Evolutionary conservation across 2,329 filamentous ascomycete genomes (phyloP), one percentile per base, ranked within the genome.

Genomic region (Purpureocillium takamizusanense): DNA sequence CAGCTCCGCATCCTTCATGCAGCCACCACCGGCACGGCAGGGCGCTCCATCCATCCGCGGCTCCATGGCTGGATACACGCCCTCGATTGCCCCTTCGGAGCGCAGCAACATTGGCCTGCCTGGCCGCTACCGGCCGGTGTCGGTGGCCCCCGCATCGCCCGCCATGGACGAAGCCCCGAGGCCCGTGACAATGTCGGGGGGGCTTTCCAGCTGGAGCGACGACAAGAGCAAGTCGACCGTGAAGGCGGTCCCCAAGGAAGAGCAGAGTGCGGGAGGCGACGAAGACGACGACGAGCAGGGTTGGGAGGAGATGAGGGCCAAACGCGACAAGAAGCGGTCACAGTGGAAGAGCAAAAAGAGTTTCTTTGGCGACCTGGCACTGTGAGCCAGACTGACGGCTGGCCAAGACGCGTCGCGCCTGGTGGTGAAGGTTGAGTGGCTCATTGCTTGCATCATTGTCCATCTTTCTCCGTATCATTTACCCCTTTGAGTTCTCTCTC

Each of bases 81-180:
- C 88, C 1, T 97, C 90, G 1, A 94, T 98, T 48, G 90, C 92
- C 3, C 92, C 92, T 1, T 95, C 87, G 5, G 92, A 97, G 65
- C 83, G 92, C 44, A 97, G 89, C 69, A 97, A 94, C 57, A 69
- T 95, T 44, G 92, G 92, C 13, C 73, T 94, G 37, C 88, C 92
- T 8, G 82, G 86, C 25, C 80, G 92, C 33, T 98, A 98, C 63
- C 78, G 92, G 33, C 88, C 92, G 2, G 90, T 97, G 1, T 88
- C 86, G 0, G 81, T 83, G 31, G 67, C 72, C 39, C 69, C 66
- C 7, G 51, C 50, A 1, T 50, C 40, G 52, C 61, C 33, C 46
- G 54, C 44, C 15, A 46, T 48, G 36, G 48, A 39, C 42, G 56
- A 57, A 45, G 50, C 59, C 50, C 46, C 56, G 51, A 14, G n/a